Conservation (phyloP, 2,329 filamentous ascomycete genomes). For the Coleophoma cylindrospora region DNA sequence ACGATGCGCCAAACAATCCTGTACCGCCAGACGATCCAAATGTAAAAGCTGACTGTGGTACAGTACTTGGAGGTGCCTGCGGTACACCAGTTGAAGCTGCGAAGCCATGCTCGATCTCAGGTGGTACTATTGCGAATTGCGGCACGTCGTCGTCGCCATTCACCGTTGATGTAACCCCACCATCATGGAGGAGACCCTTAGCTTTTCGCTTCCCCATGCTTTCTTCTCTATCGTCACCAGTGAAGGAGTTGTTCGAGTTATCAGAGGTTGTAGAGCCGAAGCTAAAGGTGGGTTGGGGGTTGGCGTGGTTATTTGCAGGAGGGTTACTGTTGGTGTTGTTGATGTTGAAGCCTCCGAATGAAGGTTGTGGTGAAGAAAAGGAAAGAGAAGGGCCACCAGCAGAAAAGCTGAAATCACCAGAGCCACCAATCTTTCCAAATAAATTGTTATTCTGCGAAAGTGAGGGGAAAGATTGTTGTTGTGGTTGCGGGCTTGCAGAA, state of each 20-base stretch:
- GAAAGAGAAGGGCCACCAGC: slow-evolving; percentile 4
- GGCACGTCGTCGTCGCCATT: background rate
- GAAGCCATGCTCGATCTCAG: background rate
- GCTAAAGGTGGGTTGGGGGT: background rate
- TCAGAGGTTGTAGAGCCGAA: background rate
- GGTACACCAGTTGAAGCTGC: too few relatives aligned
- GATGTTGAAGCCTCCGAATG: background rate
- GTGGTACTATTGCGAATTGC: slow-evolving; percentile 2
- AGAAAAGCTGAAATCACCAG: slow-evolving; percentile 8
- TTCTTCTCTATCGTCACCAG: background rate
- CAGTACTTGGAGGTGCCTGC: too few relatives aligned
- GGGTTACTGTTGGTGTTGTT: background rate
- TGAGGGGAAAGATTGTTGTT: slow-evolving; percentile 4
- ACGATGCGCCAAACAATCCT: too few relatives aligned
- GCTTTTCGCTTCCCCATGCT: too few relatives aligned
- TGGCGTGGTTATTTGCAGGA: background rate
- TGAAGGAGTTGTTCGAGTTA: background rate
- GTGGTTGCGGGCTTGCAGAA: background rate
- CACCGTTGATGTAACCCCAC: too few relatives aligned
- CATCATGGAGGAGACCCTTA: too few relatives aligned
- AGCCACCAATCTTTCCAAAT: slow-evolving; percentile 3
- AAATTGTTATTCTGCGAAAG: slow-evolving; percentile 4
- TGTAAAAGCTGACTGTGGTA: too few relatives aligned
- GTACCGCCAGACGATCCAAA: too few relatives aligned
- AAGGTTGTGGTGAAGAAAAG: slow-evolving; percentile 1